These are phyloP conservation scores for Phytopythium boreale DNA, from an alignment of 352 stramenopile species.

Conservation along the genomic window DNA sequence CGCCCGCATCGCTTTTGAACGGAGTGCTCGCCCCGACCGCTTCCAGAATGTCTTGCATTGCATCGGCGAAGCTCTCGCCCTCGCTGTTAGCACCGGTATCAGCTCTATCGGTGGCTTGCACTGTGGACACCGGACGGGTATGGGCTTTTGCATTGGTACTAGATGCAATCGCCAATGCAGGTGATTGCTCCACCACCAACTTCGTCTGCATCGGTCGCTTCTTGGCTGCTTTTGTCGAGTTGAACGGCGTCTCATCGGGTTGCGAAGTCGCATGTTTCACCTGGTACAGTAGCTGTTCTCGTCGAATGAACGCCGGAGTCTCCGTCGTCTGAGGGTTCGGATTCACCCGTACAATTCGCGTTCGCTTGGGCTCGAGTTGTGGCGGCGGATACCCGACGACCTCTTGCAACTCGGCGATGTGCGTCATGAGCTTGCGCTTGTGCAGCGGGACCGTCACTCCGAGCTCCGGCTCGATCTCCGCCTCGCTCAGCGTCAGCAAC, in stretches of 20 bases:
- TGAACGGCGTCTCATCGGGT: conserved; percentile 1
- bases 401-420: conserved; percentile 39
- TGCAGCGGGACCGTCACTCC: conserved; percentile 31
- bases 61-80: conserved; percentile 17
- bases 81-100: background rate
- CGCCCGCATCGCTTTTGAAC: background rate
- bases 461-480: conserved; percentile 35
- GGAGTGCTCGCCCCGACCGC: conserved; percentile 8
- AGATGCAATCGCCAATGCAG: background rate
- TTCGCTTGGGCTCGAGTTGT: background rate
- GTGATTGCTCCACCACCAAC: background rate
- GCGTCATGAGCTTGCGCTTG: conserved; percentile 41
- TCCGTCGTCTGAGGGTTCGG: conserved; percentile 5
- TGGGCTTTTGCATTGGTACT: background rate
- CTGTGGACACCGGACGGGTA: background rate
- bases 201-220: conserved; percentile 3
- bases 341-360: background rate
- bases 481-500: conserved; percentile 34
- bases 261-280: conserved; percentile 13
- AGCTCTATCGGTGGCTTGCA: background rate
- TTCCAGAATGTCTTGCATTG: conserved; percentile 21
- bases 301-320: conserved; percentile 36
- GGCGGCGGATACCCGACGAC: conserved; percentile 20
- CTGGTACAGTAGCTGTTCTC: conserved; percentile 34
- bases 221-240: background rate